Conservation (phyloP, 129 eudicot genomes). For the Pittosporum tobira region DNA sequence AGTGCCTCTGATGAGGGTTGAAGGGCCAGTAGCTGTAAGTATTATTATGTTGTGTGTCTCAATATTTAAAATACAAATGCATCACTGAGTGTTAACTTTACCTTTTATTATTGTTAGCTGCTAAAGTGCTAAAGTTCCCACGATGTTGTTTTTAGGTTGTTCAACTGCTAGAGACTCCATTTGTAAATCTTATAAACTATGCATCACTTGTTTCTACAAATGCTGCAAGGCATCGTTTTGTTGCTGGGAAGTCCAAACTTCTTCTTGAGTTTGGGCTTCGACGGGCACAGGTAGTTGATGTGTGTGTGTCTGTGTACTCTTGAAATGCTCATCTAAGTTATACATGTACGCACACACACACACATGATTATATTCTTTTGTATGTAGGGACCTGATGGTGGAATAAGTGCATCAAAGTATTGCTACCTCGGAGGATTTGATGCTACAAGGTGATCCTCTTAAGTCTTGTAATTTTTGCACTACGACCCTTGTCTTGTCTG, state of each 20-base stretch:
- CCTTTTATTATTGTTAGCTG: not conserved
- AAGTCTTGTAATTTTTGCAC: not conserved
- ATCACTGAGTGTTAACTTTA: not conserved
- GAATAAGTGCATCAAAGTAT: constrained; percentile 89
- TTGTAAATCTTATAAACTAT: constrained; percentile 80
- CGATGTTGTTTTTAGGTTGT: constrained; percentile 60
- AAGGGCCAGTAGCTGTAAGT: constrained; percentile 97
- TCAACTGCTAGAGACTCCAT: constrained; percentile 88
- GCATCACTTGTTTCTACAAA: constrained; percentile 93
- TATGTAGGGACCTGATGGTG: constrained; percentile 92
- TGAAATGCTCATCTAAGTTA: not conserved
- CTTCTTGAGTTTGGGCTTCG: constrained; percentile 96
- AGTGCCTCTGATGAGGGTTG: constrained; percentile 90
- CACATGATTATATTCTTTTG: constrained; percentile 2
- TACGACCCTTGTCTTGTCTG: not conserved
- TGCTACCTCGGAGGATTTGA: constrained; percentile 99
- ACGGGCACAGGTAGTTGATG: constrained; percentile 89
- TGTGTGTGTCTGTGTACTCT: no score
- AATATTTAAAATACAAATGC: not conserved
- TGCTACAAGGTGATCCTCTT: constrained; percentile 75
- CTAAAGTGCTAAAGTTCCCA: constrained; percentile 1
- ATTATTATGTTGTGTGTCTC: not conserved
- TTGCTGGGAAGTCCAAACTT: constrained; percentile 85
- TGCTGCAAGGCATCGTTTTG: constrained; percentile 97
- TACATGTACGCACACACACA: no score